A percentile compares a stretch with the other conserved stretches of the same genome.
phyloP scores from a whole-genome alignment of 805 yeast genomes.

The Clavispora vitiphila region DNA sequence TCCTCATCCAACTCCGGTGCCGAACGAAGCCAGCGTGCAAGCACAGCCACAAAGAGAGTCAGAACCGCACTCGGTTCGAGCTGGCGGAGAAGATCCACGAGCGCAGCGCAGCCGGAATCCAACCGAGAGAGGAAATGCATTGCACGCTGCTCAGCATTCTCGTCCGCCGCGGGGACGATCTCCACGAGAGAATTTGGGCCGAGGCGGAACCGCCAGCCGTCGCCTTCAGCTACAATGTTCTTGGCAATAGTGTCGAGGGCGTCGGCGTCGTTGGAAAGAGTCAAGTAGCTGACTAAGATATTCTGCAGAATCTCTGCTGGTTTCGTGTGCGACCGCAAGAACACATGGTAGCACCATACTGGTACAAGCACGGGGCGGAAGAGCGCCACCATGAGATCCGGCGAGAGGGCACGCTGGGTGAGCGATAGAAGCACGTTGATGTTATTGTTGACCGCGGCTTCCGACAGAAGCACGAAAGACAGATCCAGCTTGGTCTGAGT shows the following conservation, averaged over 20 bases:
- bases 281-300: slow-evolving; percentile 35
- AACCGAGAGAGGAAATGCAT: slow-evolving; percentile 23
- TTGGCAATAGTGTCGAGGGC: slow-evolving; percentile 27
- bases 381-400: slow-evolving; percentile 20
- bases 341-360: slow-evolving; percentile 44
- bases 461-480: slow-evolving; percentile 31
- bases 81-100: slow-evolving; percentile 42
- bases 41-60: slow-evolving; percentile 43
- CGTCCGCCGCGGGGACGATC: slow-evolving; percentile 12
- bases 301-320: slow-evolving; percentile 31
- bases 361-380: slow-evolving; percentile 28
- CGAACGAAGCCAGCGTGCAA: slow-evolving; percentile 57
- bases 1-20: slow-evolving; percentile 23
- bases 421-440: slow-evolving; percentile 64
- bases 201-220: slow-evolving; percentile 37
- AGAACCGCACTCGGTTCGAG: slow-evolving; percentile 45
- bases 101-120: slow-evolving; percentile 22
- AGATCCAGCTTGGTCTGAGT: slow-evolving; percentile 8
- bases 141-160: slow-evolving; percentile 22
- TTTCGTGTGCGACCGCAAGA: slow-evolving; percentile 25
- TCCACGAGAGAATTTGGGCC: slow-evolving; percentile 39
- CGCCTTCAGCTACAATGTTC: slow-evolving; percentile 28
- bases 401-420: slow-evolving; percentile 34
- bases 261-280: slow-evolving; percentile 12
- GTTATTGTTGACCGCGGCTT: slow-evolving; percentile 51